phyloP scores from a whole-genome alignment of 805 yeast genomes.

The Candida xyloterini region DNA sequence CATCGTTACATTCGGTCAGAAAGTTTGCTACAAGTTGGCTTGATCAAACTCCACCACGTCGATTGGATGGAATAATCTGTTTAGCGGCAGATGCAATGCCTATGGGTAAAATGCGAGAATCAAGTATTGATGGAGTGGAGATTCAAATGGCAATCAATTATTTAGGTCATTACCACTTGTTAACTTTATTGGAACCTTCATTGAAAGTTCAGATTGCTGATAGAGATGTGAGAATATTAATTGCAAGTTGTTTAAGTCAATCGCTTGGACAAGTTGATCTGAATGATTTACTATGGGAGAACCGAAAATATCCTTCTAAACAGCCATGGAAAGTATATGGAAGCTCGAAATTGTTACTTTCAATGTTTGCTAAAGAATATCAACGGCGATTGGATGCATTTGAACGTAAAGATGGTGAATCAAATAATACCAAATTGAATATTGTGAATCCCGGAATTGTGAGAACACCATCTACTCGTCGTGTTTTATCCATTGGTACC shows the following conservation, averaged over 20 bases:
- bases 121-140: conserved; percentile 82
- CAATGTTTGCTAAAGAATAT: conserved; percentile 73
- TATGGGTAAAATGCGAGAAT: conserved; percentile 56
- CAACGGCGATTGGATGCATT: conserved; percentile 61
- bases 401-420: conserved; percentile 69
- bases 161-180: conserved; percentile 73
- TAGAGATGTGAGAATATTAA: conserved; percentile 80
- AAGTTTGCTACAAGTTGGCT: conserved; percentile 94
- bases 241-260: conserved; percentile 78
- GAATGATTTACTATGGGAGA: conserved; percentile 61
- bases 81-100: conserved; percentile 86
- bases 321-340: conserved; percentile 80
- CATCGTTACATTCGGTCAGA: conserved; percentile 70
- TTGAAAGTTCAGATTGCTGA: conserved; percentile 89
- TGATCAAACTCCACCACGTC: conserved; percentile 83
- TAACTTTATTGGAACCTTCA: conserved; percentile 79
- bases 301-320: conserved; percentile 52
- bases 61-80: conserved; percentile 87
- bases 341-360: conserved; percentile 71
- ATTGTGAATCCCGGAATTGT: conserved; percentile 90
- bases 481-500: conserved; percentile 75
- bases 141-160: conserved; percentile 81
- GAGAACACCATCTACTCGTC: conserved; percentile 82
- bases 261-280: conserved; percentile 65
- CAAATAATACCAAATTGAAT: conserved; percentile 65